These are phyloP conservation scores for Scheffersomyces ergatensis DNA, from an alignment of 805 yeast genomes.

Conservation along the genomic window DNA sequence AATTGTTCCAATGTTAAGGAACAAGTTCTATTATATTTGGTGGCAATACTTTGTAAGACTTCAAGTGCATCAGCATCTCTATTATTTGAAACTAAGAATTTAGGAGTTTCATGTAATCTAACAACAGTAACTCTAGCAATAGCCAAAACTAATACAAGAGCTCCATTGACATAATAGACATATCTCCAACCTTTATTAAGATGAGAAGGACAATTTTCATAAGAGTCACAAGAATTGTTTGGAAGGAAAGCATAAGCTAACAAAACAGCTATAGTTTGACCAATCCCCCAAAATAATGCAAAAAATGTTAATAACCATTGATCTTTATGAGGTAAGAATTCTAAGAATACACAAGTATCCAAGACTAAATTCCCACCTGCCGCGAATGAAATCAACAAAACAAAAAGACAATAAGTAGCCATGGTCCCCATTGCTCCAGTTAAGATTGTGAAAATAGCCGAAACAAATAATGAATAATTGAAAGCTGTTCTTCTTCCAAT, in stretches of 20 bases:
- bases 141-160: conserved; percentile 42
- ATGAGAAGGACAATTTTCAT: conserved; percentile 40
- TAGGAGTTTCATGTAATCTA: conserved; percentile 53
- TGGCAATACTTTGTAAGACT: conserved; percentile 41
- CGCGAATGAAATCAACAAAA: conserved; percentile 18
- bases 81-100: conserved; percentile 50
- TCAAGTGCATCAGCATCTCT: conserved; percentile 48
- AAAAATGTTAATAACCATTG: conserved; percentile 24
- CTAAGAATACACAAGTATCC: conserved; percentile 26
- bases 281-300: conserved; percentile 63
- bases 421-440: conserved; percentile 24
- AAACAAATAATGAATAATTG: conserved; percentile 23
- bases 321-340: conserved; percentile 23
- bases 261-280: conserved; percentile 51
- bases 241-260: conserved; percentile 57
- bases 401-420: conserved; percentile 22
- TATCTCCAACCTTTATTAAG: conserved; percentile 65
- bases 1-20: conserved; percentile 47
- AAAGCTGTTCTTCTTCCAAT: conserved; percentile 55
- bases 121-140: conserved; percentile 28
- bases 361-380: conserved; percentile 29
- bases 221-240: conserved; percentile 40
- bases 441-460: conserved; percentile 20
- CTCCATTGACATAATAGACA: conserved; percentile 45
- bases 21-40: conserved; percentile 40